A percentile compares a stretch with the other conserved stretches of the same genome.
Evolutionary conservation across 306 rosid species (phyloP).

Genomic region (Hippophae tibetana): DNA sequence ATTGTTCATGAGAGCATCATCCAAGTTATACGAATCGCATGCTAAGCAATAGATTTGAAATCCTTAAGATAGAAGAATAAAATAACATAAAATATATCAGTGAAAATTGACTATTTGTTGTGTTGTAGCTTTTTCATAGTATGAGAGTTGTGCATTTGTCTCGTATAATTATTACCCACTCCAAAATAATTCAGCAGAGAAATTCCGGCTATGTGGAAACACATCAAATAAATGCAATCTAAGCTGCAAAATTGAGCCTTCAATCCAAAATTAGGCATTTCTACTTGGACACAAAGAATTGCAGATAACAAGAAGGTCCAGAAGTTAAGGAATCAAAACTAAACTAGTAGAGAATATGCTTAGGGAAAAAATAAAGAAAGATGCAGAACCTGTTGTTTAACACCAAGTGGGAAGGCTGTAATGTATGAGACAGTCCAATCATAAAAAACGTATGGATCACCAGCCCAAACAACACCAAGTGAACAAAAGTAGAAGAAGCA

Average conservation of each 20-base stretch:
- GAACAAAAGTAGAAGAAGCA: slow-evolving; percentile 25
- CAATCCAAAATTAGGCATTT: neutral
- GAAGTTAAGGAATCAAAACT: neutral
- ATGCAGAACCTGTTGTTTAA: slow-evolving; percentile 54
- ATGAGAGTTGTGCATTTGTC: too few species aligned
- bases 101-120: too few species aligned
- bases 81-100: too few species aligned
- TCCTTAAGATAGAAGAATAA: too few species aligned
- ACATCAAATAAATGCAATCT: neutral
- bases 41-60: too few species aligned
- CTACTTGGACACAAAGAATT: neutral
- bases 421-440: slow-evolving; percentile 80
- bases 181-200: neutral
- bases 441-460: slow-evolving; percentile 63
- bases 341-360: neutral
- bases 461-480: slow-evolving; percentile 38
- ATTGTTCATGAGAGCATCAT: too few species aligned
- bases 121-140: too few species aligned
- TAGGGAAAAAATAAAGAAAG: neutral
- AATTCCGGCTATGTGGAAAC: neutral
- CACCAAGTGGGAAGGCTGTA: slow-evolving; percentile 60
- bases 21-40: too few species aligned
- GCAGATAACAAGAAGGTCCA: slow-evolving; percentile 5
- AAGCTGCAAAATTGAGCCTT: neutral
- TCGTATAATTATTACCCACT: too few species aligned